Percentiles rank a stretch among this genome's conserved stretches.
Conservation (phyloP, 1,139 yeast genomes). For the Oligophagozyma castellii region DNA sequence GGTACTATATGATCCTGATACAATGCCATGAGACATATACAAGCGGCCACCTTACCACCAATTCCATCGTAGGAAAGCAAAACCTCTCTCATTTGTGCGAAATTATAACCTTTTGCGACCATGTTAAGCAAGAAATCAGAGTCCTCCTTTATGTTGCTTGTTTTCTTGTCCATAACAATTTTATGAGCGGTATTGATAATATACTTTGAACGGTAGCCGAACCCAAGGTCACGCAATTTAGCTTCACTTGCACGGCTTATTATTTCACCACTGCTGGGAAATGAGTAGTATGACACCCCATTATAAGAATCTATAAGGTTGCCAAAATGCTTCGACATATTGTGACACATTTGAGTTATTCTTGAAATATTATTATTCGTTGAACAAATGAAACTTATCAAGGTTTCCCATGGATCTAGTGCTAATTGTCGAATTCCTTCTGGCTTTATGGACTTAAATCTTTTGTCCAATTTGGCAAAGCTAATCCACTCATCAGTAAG, state of each 20-base stretch:
- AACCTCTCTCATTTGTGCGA: conserved; percentile 44
- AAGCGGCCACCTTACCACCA: conserved; percentile 97
- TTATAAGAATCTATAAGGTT: conserved; percentile 39
- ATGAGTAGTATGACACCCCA: conserved; percentile 50
- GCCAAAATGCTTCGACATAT: conserved; percentile 63
- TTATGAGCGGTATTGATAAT: conserved; percentile 62
- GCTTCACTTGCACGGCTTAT: conserved; percentile 30
- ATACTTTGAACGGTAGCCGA: conserved; percentile 89
- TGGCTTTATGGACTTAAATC: conserved; percentile 27
- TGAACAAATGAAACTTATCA: conserved; percentile 82
- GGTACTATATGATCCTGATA: conserved; percentile 87
- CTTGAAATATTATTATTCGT: conserved; percentile 93
- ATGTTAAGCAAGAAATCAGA: conserved; percentile 12
- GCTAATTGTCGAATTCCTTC: conserved; percentile 70
- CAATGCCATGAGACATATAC: conserved; percentile 83
- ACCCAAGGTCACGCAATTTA: conserved; percentile 35
- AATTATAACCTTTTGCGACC: conserved; percentile 6
- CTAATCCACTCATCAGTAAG: conserved; percentile 54
- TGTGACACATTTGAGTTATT: conserved; percentile 86
- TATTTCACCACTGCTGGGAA: conserved; percentile 53
- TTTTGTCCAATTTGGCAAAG: conserved; percentile 35
- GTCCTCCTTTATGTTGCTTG: conserved; percentile 17
- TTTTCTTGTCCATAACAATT: conserved; percentile 24
- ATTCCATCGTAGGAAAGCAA: conserved; percentile 69
- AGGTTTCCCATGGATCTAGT: conserved; percentile 96